Base-by-base conservation (phyloP, 208 protist genomes). In the Borovskyia barvae region DNA sequence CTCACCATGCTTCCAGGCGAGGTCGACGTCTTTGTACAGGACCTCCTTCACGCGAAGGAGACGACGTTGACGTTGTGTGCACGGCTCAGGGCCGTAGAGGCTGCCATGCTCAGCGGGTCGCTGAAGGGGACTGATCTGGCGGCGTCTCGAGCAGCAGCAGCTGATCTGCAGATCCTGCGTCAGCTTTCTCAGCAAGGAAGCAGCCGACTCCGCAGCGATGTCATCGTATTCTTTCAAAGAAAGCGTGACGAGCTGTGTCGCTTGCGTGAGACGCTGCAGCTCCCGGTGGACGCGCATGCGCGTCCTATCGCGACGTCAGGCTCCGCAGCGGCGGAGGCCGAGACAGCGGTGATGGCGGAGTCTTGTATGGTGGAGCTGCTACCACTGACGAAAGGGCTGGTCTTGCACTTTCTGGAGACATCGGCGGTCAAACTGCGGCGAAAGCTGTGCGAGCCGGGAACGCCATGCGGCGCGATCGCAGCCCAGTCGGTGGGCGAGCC, bases 401-500 rank as follows among this genome's bases (percentile, higher is more conserved):
- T 97, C 25, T 53, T 64, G 3, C 57, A 75, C 42, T 97, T 98
- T 39, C 24, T 97, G 9, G 65, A 75, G 12, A 29, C 54, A 24
- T 91, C 79, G 66, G 71, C 85, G 22, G 14, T 49, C 24, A 97
- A 97, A 66, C 98, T 98, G 64, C 48, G 83, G 25, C 65, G 65
- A 5, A 90, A 95, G 63, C 57, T 68, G 26, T 90, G 96, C 29
- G 98, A 99, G 67, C 92, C 99, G 17, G 98, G 98, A 52, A 98
- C 97, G 19, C 94, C 98, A 12, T 98, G 98, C 15, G 99, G 99
- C 25, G 98, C 98, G 12, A 83, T 99, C 52, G 98, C 93, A 26
- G 99, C 97, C 6, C 98, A 99, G 86, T 97, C 86, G 9, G 98
- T 99, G 45, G 99, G 99, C 53, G 99, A 99, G 77, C 99, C 99